Evolutionary conservation across 768 basidiomycete genomes (phyloP).

Genomic region (Pleurotus citrinopileatus): DNA sequence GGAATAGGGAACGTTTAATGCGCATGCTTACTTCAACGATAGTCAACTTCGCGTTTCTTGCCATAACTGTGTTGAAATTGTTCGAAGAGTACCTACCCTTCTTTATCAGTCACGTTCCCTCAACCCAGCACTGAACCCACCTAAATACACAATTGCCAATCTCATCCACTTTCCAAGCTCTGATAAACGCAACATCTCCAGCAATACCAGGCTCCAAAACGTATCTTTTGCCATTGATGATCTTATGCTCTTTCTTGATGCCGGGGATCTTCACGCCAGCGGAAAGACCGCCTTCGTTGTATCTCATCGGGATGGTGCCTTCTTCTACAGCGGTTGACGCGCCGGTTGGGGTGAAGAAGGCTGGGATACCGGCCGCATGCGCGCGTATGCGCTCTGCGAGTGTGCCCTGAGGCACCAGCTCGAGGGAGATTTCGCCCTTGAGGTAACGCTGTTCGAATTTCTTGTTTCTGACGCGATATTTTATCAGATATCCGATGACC

Average conservation of each 20-base stretch:
- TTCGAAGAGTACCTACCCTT: conserved; percentile 74
- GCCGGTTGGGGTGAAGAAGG: conserved; percentile 92
- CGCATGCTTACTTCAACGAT: conserved; percentile 72
- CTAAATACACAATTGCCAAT: conserved; percentile 90
- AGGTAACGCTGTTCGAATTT: conserved; percentile 82
- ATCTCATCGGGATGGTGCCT: conserved; percentile 75
- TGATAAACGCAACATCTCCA: conserved; percentile 82
- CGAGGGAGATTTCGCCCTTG: conserved; percentile 75
- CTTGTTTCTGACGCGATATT: conserved; percentile 62
- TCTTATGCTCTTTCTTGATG: conserved; percentile 71
- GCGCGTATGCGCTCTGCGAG: conserved; percentile 86
- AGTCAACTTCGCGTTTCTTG: conserved; percentile 83
- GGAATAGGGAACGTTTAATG: conserved; percentile 1
- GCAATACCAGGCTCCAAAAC: conserved; percentile 78
- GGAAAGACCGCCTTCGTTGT: conserved; percentile 71
- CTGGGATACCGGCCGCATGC: conserved; percentile 88
- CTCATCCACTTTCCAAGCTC: conserved; percentile 92
- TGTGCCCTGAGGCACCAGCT: conserved; percentile 91
- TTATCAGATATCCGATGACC: neutral
- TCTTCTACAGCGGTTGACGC: conserved; percentile 81
- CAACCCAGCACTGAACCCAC: conserved; percentile 31
- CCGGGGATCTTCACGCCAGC: conserved; percentile 72
- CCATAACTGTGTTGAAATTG: conserved; percentile 88
- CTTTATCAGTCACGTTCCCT: neutral
- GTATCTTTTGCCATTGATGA: conserved; percentile 77